A percentile compares a stretch with the other conserved stretches of the same genome.
phyloP scores from a whole-genome alignment of 768 basidiomycete species.

The Leccinum subgranulosum region DNA sequence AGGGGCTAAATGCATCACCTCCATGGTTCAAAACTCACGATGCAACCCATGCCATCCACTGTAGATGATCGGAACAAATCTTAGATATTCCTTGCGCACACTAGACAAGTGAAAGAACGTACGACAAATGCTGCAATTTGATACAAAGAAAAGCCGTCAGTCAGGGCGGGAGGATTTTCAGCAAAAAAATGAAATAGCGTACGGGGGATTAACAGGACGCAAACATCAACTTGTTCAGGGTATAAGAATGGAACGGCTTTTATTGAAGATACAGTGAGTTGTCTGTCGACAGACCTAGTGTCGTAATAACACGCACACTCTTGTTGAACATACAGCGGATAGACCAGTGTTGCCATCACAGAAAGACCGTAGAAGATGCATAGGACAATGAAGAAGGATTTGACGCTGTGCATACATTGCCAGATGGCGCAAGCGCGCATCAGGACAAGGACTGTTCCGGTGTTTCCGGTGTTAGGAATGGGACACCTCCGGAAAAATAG shows the following conservation, averaged over 20 bases:
- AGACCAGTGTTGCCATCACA: neutral
- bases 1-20: neutral
- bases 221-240: neutral
- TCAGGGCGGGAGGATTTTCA: neutral
- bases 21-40: neutral
- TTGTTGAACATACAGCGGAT: neutral
- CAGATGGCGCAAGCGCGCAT: constrained; percentile 20
- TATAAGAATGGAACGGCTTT: neutral
- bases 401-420: constrained; percentile 9
- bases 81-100: neutral
- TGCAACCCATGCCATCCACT: constrained; percentile 13
- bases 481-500: too few species aligned
- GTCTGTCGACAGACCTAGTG: neutral
- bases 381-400: neutral
- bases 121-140: constrained; percentile 2
- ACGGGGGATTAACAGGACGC: neutral
- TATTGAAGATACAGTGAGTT: neutral
- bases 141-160: neutral
- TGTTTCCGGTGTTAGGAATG: neutral
- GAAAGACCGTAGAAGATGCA: constrained; percentile 6
- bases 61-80: neutral
- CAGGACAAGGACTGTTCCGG: constrained; percentile 12
- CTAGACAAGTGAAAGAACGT: neutral
- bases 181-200: neutral
- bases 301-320: neutral